These are phyloP conservation scores for Rauvolfia tetraphylla DNA, from an alignment of 257 asterid genomes.

Conservation along the genomic window DNA sequence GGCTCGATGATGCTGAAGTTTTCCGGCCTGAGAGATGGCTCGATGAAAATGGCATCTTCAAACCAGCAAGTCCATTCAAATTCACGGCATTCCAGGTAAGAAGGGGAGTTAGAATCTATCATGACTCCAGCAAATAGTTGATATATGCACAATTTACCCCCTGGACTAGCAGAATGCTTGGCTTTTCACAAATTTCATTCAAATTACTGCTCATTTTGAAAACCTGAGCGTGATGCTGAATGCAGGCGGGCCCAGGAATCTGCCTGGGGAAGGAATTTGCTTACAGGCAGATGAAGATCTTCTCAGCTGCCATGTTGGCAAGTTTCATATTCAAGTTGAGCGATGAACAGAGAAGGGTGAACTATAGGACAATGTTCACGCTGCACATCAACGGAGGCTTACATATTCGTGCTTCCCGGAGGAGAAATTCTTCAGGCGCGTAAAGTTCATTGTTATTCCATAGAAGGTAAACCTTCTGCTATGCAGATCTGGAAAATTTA, in stretches of 20 bases:
- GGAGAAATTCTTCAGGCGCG: not conserved
- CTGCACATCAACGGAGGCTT: constrained; percentile 65
- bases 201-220: not conserved
- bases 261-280: constrained; percentile 73
- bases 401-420: constrained; percentile 33
- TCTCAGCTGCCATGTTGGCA: constrained; percentile 50
- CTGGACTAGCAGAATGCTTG: not conserved
- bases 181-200: too few relatives aligned
- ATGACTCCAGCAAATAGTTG: not conserved
- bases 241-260: constrained; percentile 70
- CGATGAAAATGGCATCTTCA: constrained; percentile 44
- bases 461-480: not conserved
- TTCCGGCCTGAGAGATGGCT: constrained; percentile 70
- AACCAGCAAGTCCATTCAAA: constrained; percentile 51
- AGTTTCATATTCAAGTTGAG: constrained; percentile 47
- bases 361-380: constrained; percentile 53
- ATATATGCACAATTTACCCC: not conserved
- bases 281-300: constrained; percentile 65
- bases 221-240: constrained; percentile 2
- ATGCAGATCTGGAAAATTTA: not conserved
- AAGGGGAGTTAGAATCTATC: not conserved
- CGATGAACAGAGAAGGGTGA: constrained; percentile 36
- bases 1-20: constrained; percentile 78
- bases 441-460: not conserved
- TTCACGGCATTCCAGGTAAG: constrained; percentile 71